Base-by-base conservation (phyloP, 108 stramenopile genomes). In the Cylindrotheca fusiformis region DNA sequence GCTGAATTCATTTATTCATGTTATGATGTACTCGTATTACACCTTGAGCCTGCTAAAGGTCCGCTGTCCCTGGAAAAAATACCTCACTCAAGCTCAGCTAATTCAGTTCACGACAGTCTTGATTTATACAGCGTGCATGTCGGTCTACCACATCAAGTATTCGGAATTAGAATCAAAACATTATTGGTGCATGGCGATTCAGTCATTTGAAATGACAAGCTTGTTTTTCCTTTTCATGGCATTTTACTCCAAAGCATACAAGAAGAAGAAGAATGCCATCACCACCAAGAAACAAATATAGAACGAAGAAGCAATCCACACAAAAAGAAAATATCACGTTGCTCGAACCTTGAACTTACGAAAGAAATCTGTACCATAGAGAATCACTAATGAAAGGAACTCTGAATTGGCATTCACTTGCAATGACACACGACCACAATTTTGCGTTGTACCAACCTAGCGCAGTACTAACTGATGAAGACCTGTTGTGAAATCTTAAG, bases 21-120 rank as follows among this genome's bases (percentile, higher is more conserved):
- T 96, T 24, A 76, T 99, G 61, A 98, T 99, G 98, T 99, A 99
- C 80, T 89, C 95, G 0, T 99, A 99, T 80, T 99, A 99, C 78
- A 85, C 88, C 8, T 56, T 95, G 26, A 79, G 82, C 17, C 56
- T 95, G 26, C 22, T 91, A 45, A 87, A 85, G 63, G 48, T 74
- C 47, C 25, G 31, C 24, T 92, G 91, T 55, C 91, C 96, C 52
- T 98, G 98, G 97, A 98, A 97, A 69, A 71, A 67, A 65, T 93
- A 80, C 67, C 58, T 99, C 45, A 99, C 99, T 5, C 63, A 83
- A 63, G 85, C 91, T 4, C 99, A 99, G 77, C 68, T 99, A 31
- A 28, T 91, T n/a, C 99, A 99, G 90, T 99, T 99, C 67, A 79
- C 93, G 23, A 70, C 90, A 47, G 98, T 99, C 52, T 68, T 92